A percentile compares a stretch with the other conserved stretches of the same genome.
Conservation (phyloP, 352 stramenopile species). For the Phytophthora quininea region DNA sequence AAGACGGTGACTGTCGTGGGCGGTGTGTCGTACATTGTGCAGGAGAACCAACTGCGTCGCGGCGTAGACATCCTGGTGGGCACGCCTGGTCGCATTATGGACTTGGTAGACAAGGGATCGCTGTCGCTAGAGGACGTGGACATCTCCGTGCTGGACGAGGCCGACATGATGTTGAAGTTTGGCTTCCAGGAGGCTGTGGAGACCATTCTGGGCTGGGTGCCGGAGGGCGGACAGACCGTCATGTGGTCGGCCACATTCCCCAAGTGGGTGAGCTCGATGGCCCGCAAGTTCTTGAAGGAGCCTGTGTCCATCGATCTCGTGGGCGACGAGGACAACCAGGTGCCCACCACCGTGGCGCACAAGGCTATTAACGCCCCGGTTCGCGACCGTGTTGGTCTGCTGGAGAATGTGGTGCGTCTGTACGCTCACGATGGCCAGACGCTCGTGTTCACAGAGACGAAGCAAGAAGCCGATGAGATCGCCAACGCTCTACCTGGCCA, state of each 20-base stretch:
- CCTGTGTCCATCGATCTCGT: constrained; percentile 96
- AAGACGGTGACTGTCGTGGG: constrained; percentile 93
- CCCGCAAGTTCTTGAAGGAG: constrained; percentile 92
- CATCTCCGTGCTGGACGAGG: constrained; percentile 95
- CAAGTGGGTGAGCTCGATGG: constrained; percentile 95
- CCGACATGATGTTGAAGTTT: constrained; percentile 99
- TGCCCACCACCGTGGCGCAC: constrained; percentile 89
- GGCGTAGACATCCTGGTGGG: constrained; percentile 95
- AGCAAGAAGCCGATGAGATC: constrained; percentile 95
- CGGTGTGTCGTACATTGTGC: constrained; percentile 92
- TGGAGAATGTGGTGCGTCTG: constrained; percentile 75
- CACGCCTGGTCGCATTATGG: constrained; percentile 97
- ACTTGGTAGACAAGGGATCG: constrained; percentile 94
- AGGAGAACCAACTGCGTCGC: constrained; percentile 91
- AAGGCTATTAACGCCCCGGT: constrained; percentile 92
- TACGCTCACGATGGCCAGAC: constrained; percentile 73
- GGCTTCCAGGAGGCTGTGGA: constrained; percentile 98
- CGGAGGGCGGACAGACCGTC: constrained; percentile 87
- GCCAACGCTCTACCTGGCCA: constrained; percentile 81
- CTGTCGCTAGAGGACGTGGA: constrained; percentile 91
- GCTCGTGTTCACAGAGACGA: constrained; percentile 98
- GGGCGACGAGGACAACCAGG: constrained; percentile 83
- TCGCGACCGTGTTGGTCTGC: constrained; percentile 62
- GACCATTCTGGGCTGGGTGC: constrained; percentile 91
- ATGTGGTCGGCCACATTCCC: constrained; percentile 98